Base-by-base conservation (phyloP, 106 monocot genomes). In the Dendrobium nobile region DNA sequence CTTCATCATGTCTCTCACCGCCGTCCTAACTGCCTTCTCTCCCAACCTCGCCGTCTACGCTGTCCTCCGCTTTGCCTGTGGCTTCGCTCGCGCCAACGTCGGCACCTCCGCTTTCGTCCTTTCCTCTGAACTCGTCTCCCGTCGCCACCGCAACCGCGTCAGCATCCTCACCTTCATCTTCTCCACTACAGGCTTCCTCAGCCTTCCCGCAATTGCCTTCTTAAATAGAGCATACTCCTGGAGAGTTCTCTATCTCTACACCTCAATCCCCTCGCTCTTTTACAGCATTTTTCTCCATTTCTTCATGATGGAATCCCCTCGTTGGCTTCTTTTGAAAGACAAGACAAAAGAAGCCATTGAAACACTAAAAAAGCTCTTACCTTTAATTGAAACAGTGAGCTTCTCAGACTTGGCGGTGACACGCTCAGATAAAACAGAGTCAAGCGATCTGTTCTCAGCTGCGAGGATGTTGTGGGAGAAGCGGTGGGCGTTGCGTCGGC, bases 161-260 rank as follows among this genome's bases (percentile, higher is more conserved):
- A 64, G 87, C 67, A 44, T 77, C 61, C 2, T 74, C 61, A 65
- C 78, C 19, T 82, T 83, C 82, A 40, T 84, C 43, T 67, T 20
- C 54, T 87, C 81, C 75, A 41, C 74, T 0, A 1, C 77, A 1
- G 87, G 87, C 10, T 84, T 87, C 75, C 20, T 82, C 5, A 79
- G 82, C 8, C 74, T 87, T 2, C 84, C 87, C 3, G 26, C 10
- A 2, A 75, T 84, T 9, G 81, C 87, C 19, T 87, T 84, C 43
- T 3, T 56, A 0, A 48, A 41, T 2, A 24, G 87, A 33, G 61
- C 2, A 27, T 37, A 70, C 28, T 84, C 88, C 3, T 89, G 85
- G 85, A 75, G 88, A 43, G 67, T 9, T 17, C 73, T 89, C n/a
- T 86, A 86, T 20, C 47, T 86, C 8, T 83, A 42, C 24, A 86